These are phyloP conservation scores for Talaromyces sp. DNA, from an alignment of 2,329 filamentous ascomycete genomes.

Conservation along the genomic window DNA sequence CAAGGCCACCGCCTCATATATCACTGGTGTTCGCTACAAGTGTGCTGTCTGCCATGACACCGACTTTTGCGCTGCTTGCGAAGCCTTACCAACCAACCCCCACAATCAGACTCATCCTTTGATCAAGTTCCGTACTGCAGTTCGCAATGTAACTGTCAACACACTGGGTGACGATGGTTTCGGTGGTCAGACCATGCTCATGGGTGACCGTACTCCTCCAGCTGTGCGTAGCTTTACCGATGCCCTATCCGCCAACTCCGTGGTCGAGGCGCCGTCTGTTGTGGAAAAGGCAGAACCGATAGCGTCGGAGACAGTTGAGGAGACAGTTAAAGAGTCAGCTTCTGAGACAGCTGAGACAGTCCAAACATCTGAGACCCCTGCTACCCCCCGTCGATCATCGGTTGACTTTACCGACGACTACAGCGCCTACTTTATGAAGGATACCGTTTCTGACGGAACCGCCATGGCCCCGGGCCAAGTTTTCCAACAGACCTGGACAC, in stretches of 20 bases:
- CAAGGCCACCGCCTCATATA: slow-evolving; percentile 52
- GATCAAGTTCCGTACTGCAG: slow-evolving; percentile 93
- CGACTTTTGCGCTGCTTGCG: slow-evolving; percentile 93
- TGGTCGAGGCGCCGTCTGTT: slow-evolving; percentile 13
- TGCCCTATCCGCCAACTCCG: slow-evolving; percentile 25
- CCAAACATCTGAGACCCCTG: neutral
- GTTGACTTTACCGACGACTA: neutral
- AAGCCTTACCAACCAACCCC: slow-evolving; percentile 75
- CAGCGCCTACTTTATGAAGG: slow-evolving; percentile 60
- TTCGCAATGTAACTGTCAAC: slow-evolving; percentile 81
- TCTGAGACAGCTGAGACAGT: slow-evolving; percentile 29
- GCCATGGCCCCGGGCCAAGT: slow-evolving; percentile 65
- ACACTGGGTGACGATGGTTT: slow-evolving; percentile 74
- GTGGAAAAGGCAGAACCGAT: slow-evolving; percentile 15
- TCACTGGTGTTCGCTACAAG: slow-evolving; percentile 88
- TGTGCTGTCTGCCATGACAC: slow-evolving; percentile 92
- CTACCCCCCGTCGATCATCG: neutral
- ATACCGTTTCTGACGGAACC: slow-evolving; percentile 76
- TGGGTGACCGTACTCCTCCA: slow-evolving; percentile 62
- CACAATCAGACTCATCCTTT: slow-evolving; percentile 97
- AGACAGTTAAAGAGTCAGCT: neutral
- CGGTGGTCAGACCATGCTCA: slow-evolving; percentile 61
- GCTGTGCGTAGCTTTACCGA: slow-evolving; percentile 24
- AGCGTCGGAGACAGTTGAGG: slow-evolving; percentile 18
- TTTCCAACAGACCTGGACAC: slow-evolving; percentile 88